Evolutionary conservation across 1,139 yeast species (phyloP).

Genomic region (Scheffersomyces lignicola): DNA sequence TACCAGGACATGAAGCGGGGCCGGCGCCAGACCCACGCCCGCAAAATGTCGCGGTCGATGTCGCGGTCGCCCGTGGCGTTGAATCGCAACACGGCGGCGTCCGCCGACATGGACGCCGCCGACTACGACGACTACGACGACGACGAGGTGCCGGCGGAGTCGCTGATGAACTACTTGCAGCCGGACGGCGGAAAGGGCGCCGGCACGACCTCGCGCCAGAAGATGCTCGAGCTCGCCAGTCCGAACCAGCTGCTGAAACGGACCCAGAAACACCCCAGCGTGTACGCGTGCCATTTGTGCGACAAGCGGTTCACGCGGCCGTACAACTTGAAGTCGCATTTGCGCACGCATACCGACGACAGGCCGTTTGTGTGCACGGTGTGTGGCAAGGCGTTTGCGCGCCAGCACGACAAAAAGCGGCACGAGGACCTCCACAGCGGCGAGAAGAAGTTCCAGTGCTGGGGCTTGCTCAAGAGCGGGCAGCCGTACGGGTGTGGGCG

Average conservation of each 20-base stretch:
- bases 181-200: conserved; percentile 14
- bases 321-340: conserved; percentile 86
- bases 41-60: conserved; percentile 17
- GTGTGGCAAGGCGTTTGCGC: conserved; percentile 93
- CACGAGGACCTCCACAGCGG: conserved; percentile 94
- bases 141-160: conserved; percentile 16
- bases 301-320: conserved; percentile 89
- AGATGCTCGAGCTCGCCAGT: conserved; percentile 63
- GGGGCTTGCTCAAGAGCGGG: conserved; percentile 67
- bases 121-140: conserved; percentile 9
- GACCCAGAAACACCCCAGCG: conserved; percentile 74
- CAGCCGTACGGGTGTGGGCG: conserved; percentile 88
- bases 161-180: conserved; percentile 11
- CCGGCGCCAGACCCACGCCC: conserved; percentile 30
- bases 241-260: conserved; percentile 52
- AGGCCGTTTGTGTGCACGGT: conserved; percentile 83
- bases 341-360: conserved; percentile 92
- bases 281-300: conserved; percentile 81
- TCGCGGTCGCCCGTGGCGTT: conserved; percentile 16
- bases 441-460: conserved; percentile 83
- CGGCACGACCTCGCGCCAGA: conserved; percentile 45
- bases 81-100: conserved; percentile 8
- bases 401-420: conserved; percentile 92
- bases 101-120: conserved; percentile 10
- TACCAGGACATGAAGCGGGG: conserved; percentile 33